Conservation (phyloP, 371 early-diverging fungal genomes). For the Circinella umbellata region DNA sequence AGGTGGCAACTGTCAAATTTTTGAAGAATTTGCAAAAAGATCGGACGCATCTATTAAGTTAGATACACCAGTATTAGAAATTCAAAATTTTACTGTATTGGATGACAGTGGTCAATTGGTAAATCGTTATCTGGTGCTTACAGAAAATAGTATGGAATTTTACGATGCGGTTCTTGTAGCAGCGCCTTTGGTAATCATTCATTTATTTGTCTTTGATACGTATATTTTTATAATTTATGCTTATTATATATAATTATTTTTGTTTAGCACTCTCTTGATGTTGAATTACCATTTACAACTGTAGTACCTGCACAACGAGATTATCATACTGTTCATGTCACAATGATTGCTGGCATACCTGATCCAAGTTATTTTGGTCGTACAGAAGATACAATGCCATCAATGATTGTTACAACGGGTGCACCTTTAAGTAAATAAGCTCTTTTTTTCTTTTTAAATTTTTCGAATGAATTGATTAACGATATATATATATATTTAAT, state of each 20-base stretch:
- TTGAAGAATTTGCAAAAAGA: constrained; percentile 61
- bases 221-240: not conserved
- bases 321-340: constrained; percentile 67
- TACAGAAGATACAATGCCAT: constrained; percentile 45
- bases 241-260: not conserved
- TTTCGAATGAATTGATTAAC: not conserved
- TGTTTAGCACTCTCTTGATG: constrained; percentile 18
- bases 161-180: constrained; percentile 66
- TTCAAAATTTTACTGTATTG: constrained; percentile 42
- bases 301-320: constrained; percentile 22
- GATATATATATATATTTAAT: too few relatives aligned
- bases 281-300: constrained; percentile 28
- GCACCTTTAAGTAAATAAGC: constrained; percentile 26
- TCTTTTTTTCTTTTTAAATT: not conserved
- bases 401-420: constrained; percentile 61
- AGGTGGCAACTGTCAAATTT: constrained; percentile 71
- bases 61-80: constrained; percentile 42
- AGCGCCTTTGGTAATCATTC: constrained; percentile 52
- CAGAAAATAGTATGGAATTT: constrained; percentile 37
- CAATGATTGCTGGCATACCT: constrained; percentile 63
- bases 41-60: constrained; percentile 56
- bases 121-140: constrained; percentile 41
- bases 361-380: constrained; percentile 61
- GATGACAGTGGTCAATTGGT: constrained; percentile 23
- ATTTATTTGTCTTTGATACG: not conserved